phyloP scores from a whole-genome alignment of 129 eudicot genomes.

The Flaveria bidentis region DNA sequence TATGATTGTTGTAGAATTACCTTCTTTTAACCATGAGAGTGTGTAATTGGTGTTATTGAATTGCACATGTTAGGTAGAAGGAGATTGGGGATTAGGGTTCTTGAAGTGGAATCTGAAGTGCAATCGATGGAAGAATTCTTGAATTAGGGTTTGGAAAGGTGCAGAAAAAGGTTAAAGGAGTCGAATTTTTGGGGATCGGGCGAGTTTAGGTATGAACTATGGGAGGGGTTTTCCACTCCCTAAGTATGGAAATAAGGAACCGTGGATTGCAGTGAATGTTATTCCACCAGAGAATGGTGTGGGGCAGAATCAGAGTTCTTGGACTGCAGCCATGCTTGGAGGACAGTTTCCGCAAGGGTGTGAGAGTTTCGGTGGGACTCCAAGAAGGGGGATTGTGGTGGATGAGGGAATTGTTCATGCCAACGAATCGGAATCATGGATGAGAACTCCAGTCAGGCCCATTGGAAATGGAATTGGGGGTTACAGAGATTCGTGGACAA shows the following conservation, averaged over 20 bases:
- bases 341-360: slow-evolving; percentile 12
- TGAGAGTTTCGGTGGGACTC: slow-evolving; percentile 15
- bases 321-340: slow-evolving; percentile 25
- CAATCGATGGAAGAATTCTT: neutral
- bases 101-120: neutral
- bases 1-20: slow-evolving; percentile 10
- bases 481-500: neutral
- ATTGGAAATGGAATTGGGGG: slow-evolving; percentile 16
- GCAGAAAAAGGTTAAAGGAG: neutral
- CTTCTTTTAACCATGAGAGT: neutral
- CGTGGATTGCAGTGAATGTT: slow-evolving; percentile 15
- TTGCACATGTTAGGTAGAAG: slow-evolving; percentile 3
- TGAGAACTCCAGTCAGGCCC: neutral
- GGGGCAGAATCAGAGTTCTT: slow-evolving; percentile 5
- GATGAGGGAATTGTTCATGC: slow-evolving; percentile 17
- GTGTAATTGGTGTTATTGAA: slow-evolving; percentile 13
- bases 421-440: slow-evolving; percentile 25
- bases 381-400: neutral
- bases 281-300: slow-evolving; percentile 13
- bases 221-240: slow-evolving; percentile 43
- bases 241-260: slow-evolving; percentile 4
- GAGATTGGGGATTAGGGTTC: slow-evolving; percentile 17
- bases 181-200: slow-evolving; percentile 10
- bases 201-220: slow-evolving; percentile 42
- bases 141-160: neutral